Percentiles rank a stretch among this genome's conserved stretches.
Evolutionary conservation across 768 basidiomycete genomes (phyloP).

Genomic region (Galerina sulciceps): DNA sequence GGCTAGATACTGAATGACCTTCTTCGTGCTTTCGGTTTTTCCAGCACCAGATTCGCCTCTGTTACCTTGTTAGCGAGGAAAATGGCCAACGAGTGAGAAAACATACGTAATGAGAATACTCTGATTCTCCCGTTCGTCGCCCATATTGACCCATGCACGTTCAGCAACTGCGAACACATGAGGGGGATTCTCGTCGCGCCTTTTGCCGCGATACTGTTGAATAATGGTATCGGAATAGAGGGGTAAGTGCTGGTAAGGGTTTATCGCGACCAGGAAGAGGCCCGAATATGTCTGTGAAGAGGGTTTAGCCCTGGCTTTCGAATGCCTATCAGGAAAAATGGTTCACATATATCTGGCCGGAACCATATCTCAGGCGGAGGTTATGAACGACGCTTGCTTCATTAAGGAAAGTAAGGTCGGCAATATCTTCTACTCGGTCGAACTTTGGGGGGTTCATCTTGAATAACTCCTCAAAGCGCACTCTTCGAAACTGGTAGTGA

Average conservation of each 20-base stretch:
- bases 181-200: conserved; percentile 91
- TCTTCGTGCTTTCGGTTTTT: conserved; percentile 99
- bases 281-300: conserved; percentile 84
- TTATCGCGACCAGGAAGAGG: conserved; percentile 97
- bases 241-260: conserved; percentile 92
- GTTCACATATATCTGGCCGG: conserved; percentile 86
- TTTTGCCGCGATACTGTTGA: conserved; percentile 87
- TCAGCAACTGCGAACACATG: conserved; percentile 98
- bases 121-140: conserved; percentile 95
- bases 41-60: conserved; percentile 99
- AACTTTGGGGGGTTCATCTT: conserved; percentile 99
- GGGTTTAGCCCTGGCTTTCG: background rate
- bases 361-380: conserved; percentile 87
- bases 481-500: conserved; percentile 36
- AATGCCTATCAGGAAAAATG: background rate
- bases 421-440: conserved; percentile 96
- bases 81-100: background rate
- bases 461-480: conserved; percentile 81
- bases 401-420: conserved; percentile 96
- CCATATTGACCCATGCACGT: conserved; percentile 98
- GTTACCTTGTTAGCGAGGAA: background rate
- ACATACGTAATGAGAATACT: conserved; percentile 97
- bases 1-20: conserved; percentile 98
- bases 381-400: conserved; percentile 99
- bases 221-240: conserved; percentile 89